phyloP scores from a whole-genome alignment of 1,284 basidiomycete species.

The Phellopilus nigrolimitatus region DNA sequence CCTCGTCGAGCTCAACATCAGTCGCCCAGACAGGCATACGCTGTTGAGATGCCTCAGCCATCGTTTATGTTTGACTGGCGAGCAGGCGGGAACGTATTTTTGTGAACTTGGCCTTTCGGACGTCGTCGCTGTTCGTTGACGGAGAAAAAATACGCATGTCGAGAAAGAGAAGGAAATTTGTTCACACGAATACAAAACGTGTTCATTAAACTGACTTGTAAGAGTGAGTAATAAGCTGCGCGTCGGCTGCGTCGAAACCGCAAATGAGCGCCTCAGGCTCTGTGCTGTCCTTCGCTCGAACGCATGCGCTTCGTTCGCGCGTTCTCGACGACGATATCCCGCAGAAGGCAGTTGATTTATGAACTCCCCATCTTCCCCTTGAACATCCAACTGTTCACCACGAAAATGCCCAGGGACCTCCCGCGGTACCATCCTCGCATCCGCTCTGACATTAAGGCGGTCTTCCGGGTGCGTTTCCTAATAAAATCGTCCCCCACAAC shows the following conservation, averaged over 20 bases:
- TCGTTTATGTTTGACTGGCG: too few relatives aligned
- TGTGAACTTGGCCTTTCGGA: too few relatives aligned
- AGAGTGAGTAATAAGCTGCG: too few relatives aligned
- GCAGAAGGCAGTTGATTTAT: background rate
- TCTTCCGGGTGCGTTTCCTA: constrained; percentile 9
- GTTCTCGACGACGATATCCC: background rate
- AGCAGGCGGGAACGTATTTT: too few relatives aligned
- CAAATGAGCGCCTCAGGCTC: too few relatives aligned
- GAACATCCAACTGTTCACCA: background rate
- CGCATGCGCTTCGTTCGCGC: background rate
- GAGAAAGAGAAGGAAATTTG: too few relatives aligned
- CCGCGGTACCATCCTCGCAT: background rate
- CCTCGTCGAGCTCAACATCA: constrained; percentile 70
- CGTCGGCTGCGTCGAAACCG: too few relatives aligned
- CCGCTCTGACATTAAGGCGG: background rate
- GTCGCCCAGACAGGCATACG: constrained; percentile 64
- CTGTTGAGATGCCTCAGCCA: constrained; percentile 40
- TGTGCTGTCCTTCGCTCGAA: background rate
- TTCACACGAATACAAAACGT: too few relatives aligned
- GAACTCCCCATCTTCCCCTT: background rate
- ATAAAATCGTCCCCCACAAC: background rate
- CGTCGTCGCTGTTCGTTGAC: too few relatives aligned
- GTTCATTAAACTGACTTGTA: too few relatives aligned
- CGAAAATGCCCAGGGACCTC: background rate
- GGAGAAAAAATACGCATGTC: too few relatives aligned